Base-by-base conservation (phyloP, 192 early-diverging fungal genomes). In the Coemansia sp. region DNA sequence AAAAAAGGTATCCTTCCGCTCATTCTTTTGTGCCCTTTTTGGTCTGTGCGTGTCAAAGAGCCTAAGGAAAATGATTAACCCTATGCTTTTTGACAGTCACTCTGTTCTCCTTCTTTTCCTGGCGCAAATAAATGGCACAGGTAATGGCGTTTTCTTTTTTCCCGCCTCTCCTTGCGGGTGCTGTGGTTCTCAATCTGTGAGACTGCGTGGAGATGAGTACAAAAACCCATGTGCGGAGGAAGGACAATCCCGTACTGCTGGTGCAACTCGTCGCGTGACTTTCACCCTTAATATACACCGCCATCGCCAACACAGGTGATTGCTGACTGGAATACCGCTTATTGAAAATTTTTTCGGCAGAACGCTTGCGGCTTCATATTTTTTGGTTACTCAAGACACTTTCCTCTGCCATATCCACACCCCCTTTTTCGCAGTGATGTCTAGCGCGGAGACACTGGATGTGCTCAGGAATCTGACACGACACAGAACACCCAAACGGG, bases 391-490 rank as follows among this genome's bases (percentile, higher is more conserved):
- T 38, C 34, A 23, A 23, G 9, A 9, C 56, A 5, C 22, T 26
- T 47, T 27, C 41, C 25, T 58, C 27, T 10, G 38, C 24, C 57
- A 58, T 25, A 26, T 25, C 8, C 23, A 32, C 3, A 27, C 54
- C 31, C n/a, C 10, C 54, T 30, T 24, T 62, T 62, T 5, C 19
- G 19, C 16, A 38, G 49, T 18, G 7, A 78, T 78, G 76, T 69
- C 76, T 2, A 62, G 55, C 23, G 30, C 54, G 12, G 65, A 79
- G 21, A 47, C 71, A 2, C 54, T 79, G 4, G 48, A 63, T 12
- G 64, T 65, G 38, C 62, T 79, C 27, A 70, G 49, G 54, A 60
- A 21, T 6, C 58, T 79, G 54, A 53, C 68, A 34, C 69, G 71
- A 50, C 60, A 55, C 71, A 59, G 49, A 47, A 48, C 64, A 3